Evolutionary conservation across 352 stramenopile species (phyloP).

Genomic region (Aphanomyces cochlioides): DNA sequence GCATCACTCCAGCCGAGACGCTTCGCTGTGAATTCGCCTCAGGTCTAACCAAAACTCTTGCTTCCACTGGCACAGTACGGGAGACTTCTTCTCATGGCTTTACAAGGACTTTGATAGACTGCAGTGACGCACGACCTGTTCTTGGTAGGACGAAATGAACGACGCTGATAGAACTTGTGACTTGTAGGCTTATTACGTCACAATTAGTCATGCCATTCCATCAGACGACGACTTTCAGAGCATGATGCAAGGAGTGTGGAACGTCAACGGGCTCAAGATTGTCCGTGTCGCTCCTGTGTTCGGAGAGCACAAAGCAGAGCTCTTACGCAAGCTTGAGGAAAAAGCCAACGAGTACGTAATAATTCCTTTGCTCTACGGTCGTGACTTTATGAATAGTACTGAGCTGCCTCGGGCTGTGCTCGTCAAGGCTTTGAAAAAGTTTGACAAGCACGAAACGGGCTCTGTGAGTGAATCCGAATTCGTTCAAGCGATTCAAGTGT

Average conservation of each 20-base stretch:
- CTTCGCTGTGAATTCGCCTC: slow-evolving; percentile 8
- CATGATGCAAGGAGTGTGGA: slow-evolving; percentile 25
- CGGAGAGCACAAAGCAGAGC: neutral
- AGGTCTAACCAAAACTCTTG: slow-evolving; percentile 3
- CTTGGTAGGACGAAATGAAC: slow-evolving; percentile 7
- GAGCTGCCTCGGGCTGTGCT: slow-evolving; percentile 17
- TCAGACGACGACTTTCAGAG: slow-evolving; percentile 19
- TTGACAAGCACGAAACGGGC: slow-evolving; percentile 18
- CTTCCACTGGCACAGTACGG: neutral
- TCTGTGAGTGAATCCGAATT: slow-evolving; percentile 20
- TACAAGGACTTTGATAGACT: neutral
- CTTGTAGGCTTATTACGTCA: slow-evolving; percentile 22
- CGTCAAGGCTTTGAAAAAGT: slow-evolving; percentile 10
- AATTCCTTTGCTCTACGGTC: neutral
- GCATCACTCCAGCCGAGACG: slow-evolving; percentile 5
- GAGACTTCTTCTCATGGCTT: neutral
- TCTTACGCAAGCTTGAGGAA: slow-evolving; percentile 19
- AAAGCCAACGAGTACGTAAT: slow-evolving; percentile 18
- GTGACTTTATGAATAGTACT: neutral
- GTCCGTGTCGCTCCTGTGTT: neutral
- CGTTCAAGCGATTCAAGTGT: slow-evolving; percentile 11
- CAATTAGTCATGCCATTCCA: slow-evolving; percentile 13
- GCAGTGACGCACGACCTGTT: slow-evolving; percentile 19
- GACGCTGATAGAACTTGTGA: neutral
- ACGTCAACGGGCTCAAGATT: neutral